Base-by-base conservation (phyloP, 192 early-diverging fungal genomes). In the Coemansia sp. region DNA sequence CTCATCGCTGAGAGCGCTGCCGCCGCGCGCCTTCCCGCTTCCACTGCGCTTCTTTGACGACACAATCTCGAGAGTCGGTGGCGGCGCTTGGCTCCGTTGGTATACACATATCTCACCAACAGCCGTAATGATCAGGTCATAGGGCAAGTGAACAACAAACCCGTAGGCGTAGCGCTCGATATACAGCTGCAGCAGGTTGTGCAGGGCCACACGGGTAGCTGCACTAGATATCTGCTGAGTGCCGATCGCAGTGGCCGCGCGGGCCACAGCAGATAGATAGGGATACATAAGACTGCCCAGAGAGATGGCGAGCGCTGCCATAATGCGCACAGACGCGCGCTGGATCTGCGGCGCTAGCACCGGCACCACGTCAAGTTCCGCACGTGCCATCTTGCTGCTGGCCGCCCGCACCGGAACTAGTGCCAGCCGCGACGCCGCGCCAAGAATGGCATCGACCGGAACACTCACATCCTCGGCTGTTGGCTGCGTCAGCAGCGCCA, bases 271-370 rank as follows among this genome's bases (percentile, higher is more conserved):
- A 7, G 60, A 56, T 58, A 78, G 22, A 35, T 53, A 68, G 20
- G 75, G 75, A 7, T 62, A 39, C 70, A 78, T 63, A 29, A 57
- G 50, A 27, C 50, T 45, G 25, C 64, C 60, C 50, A 78, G 39
- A 7, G 69, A 32, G 15, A 72, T 53, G 4, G 54, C 60, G 20
- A 78, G 39, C 8, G 50, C 52, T 0, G 70, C 69, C 56, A 78
- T 31, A 31, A 72, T 62, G 30, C 65, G 67, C 9, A 78, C 60
- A 6, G 75, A 56, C 0, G 64, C 64, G 20, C 60, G 45, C 48
- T 78, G 69, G 11, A 78, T 44, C 44, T 72, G 64, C 14, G 69
- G 69, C 9, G 75, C 35, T 15, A 72, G 61, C 52, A 71, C 36
- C 0, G 64, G 62, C 8, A 72, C 41, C 32, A 78, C 20, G 1